A percentile compares a stretch with the other conserved stretches of the same genome.
Evolutionary conservation across 78 protist species (phyloP).

Genomic region (Guillardia theta): DNA sequence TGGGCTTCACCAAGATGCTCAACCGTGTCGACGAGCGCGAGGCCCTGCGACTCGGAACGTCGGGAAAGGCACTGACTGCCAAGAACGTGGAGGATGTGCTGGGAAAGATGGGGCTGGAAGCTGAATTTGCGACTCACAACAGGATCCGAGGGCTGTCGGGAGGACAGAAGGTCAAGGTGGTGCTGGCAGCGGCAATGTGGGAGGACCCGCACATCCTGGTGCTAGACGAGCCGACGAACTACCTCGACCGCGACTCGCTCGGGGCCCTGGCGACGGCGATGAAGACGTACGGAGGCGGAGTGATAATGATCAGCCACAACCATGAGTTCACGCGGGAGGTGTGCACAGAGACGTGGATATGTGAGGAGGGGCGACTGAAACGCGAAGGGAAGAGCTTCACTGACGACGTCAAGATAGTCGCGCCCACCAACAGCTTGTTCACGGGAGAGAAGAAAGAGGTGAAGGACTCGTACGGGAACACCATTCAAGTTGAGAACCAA

Average conservation of each 20-base stretch:
- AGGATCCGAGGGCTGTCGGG: conserved; percentile 22
- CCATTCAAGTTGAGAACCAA: background rate
- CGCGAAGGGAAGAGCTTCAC: background rate
- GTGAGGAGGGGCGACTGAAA: background rate
- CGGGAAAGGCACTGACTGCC: background rate
- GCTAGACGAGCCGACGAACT: conserved; percentile 56
- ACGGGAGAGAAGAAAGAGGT: background rate
- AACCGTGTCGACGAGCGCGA: background rate
- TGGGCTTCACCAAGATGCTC: background rate
- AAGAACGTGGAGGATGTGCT: background rate
- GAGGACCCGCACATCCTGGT: conserved; percentile 30
- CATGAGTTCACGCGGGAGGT: background rate
- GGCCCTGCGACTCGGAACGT: conserved; percentile 5
- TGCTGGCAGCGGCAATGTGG: conserved; percentile 48
- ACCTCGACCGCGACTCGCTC: conserved; percentile 37
- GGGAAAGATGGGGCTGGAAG: conserved; percentile 7
- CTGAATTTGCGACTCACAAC: background rate
- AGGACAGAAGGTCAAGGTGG: conserved; percentile 38
- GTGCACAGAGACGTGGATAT: background rate
- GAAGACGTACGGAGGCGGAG: background rate
- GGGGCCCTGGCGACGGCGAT: background rate
- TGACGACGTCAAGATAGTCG: background rate
- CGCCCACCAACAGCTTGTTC: background rate
- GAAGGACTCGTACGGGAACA: background rate
- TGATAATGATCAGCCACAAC: conserved; percentile 17